Conservation (phyloP, 345 rosid species). For the Salix arbutifolia region DNA sequence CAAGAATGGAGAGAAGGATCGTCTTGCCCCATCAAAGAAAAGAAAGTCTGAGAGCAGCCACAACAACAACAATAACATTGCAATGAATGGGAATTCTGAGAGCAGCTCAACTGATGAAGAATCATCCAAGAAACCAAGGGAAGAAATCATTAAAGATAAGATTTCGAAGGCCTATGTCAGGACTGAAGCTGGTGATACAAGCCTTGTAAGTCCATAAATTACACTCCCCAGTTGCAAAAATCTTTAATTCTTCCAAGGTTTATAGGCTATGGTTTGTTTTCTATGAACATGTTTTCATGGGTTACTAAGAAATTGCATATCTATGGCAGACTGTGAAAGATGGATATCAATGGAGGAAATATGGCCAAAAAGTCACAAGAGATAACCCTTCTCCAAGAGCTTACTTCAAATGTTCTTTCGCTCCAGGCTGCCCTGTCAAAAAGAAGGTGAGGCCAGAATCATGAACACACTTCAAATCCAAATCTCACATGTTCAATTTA, state of each 20-base stretch:
- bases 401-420: conserved; percentile 94
- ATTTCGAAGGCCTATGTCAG: conserved; percentile 51
- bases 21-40: conserved; percentile 58
- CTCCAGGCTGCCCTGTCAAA: conserved; percentile 92
- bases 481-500: background rate
- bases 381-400: conserved; percentile 98
- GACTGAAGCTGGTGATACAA: conserved; percentile 69
- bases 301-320: background rate
- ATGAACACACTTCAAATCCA: background rate
- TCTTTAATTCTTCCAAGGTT: background rate
- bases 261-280: background rate
- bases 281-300: background rate
- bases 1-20: conserved; percentile 44
- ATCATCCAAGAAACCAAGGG: conserved; percentile 67
- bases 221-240: background rate
- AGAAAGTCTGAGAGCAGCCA: conserved; percentile 57
- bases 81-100: conserved; percentile 53
- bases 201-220: conserved; percentile 53
- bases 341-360: conserved; percentile 99
- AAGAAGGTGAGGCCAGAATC: conserved; percentile 59
- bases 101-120: conserved; percentile 92
- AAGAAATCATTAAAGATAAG: conserved; percentile 69
- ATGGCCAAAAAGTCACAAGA: conserved; percentile 98
- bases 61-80: conserved; percentile 29
- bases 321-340: conserved; percentile 72